Evolutionary conservation across 164 flowering plant genomes (phyloP).

Genomic region (Berberis thunbergii): DNA sequence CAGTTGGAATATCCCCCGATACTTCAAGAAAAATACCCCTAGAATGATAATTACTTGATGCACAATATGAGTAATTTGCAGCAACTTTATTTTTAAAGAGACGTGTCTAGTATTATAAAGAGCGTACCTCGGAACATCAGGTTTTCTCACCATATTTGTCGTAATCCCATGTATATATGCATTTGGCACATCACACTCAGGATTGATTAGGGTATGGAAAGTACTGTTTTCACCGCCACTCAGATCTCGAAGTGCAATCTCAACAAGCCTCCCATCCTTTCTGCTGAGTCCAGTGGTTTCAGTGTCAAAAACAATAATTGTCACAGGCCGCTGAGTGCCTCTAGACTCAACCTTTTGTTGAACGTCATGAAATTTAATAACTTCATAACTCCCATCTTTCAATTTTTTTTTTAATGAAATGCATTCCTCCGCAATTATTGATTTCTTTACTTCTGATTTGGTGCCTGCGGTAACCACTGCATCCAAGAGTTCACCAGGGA

Average conservation of each 20-base stretch:
- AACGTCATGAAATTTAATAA: conserved; percentile 25
- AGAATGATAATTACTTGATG: too few relatives aligned
- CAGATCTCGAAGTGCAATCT: conserved; percentile 80
- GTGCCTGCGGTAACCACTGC: conserved; percentile 23
- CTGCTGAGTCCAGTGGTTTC: conserved; percentile 82
- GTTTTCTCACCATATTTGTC: conserved; percentile 63
- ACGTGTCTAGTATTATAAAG: neutral
- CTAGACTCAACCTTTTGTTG: conserved; percentile 25
- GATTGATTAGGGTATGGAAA: conserved; percentile 79
- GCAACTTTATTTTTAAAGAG: neutral
- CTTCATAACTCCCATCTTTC: conserved; percentile 21
- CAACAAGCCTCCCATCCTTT: conserved; percentile 53
- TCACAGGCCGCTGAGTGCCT: conserved; percentile 34
- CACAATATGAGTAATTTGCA: too few relatives aligned
- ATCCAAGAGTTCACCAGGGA: conserved; percentile 31
- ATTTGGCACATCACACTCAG: conserved; percentile 53
- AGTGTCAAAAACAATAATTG: conserved; percentile 62
- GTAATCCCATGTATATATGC: conserved; percentile 58
- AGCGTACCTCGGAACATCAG: conserved; percentile 72
- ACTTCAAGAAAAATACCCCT: too few relatives aligned
- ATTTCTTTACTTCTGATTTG: conserved; percentile 21
- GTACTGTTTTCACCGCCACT: conserved; percentile 79
- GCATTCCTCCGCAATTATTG: neutral
- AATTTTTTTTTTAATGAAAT: too few relatives aligned
- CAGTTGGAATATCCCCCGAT: too few relatives aligned